Evolutionary conservation across 176 grass and related monocot genomes (phyloP).

Genomic region (Oryza australiensis): DNA sequence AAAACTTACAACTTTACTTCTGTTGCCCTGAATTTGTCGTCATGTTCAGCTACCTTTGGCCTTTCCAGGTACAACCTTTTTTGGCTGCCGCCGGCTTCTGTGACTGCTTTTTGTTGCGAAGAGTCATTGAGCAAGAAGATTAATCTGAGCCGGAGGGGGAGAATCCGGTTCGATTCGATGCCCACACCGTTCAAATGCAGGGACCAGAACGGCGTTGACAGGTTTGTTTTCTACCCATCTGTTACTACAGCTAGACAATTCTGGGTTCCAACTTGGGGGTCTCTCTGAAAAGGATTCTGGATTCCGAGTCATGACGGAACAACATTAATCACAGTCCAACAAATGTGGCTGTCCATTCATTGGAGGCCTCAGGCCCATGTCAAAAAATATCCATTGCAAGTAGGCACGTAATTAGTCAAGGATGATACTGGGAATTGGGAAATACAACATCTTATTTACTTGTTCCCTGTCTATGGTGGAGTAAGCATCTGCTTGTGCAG

Average conservation of each 20-base stretch:
- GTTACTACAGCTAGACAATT: not conserved
- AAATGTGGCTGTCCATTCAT: slow-evolving; percentile 31
- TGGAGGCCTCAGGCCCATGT: not conserved
- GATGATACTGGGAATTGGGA: not conserved
- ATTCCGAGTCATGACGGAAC: not conserved
- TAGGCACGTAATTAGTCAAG: not conserved
- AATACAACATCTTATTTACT: too few relatives aligned
- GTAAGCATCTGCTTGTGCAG: too few relatives aligned
- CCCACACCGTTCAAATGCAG: not conserved
- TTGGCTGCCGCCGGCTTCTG: not conserved
- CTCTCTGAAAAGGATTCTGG: not conserved
- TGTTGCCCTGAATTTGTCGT: not conserved
- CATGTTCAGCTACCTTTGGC: not conserved
- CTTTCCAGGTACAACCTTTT: not conserved
- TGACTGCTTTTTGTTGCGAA: not conserved
- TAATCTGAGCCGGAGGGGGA: not conserved
- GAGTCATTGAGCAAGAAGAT: not conserved
- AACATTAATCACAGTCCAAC: not conserved
- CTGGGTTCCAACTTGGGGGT: not conserved
- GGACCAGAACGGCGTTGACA: not conserved
- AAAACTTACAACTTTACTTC: not conserved
- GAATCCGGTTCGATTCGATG: slow-evolving; percentile 14
- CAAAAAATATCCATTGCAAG: not conserved
- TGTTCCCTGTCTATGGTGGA: too few relatives aligned
- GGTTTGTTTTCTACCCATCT: not conserved